Conservation (phyloP, 495 filamentous ascomycete genomes). For the Annulohypoxylon maeteangense region DNA sequence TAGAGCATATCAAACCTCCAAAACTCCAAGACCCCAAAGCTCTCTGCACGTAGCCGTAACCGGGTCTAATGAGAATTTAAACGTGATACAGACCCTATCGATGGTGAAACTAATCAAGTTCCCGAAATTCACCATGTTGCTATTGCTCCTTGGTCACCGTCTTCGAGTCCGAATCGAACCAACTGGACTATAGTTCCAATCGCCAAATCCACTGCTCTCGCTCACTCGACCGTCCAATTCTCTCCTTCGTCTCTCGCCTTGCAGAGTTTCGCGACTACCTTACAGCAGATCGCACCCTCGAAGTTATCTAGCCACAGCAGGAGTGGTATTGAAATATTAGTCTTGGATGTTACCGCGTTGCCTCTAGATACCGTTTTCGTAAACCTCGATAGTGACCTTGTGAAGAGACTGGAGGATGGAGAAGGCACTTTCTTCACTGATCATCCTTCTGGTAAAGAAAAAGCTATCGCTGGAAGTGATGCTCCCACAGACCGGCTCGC, state of each 20-base stretch:
- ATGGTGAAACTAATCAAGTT: conserved; percentile 44
- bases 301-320: conserved; percentile 69
- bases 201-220: conserved; percentile 65
- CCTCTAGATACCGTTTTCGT: conserved; percentile 86
- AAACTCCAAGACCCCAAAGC: background rate
- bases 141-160: conserved; percentile 82
- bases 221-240: conserved; percentile 81
- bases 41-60: conserved; percentile 29
- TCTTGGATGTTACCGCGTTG: conserved; percentile 83
- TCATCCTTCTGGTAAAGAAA: conserved; percentile 50
- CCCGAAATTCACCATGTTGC: conserved; percentile 71
- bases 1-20: background rate
- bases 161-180: conserved; percentile 68
- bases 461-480: conserved; percentile 45
- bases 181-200: conserved; percentile 90
- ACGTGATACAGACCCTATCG: conserved; percentile 40
- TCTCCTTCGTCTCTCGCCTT: conserved; percentile 82
- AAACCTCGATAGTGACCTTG: conserved; percentile 80
- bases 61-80: conserved; percentile 21
- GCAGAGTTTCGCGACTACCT: conserved; percentile 74
- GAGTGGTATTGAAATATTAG: conserved; percentile 78
- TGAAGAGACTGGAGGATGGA: conserved; percentile 64
- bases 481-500: conserved; percentile 73
- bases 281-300: conserved; percentile 69
- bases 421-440: conserved; percentile 67